These are phyloP conservation scores for Inosperma sp. DNA, from an alignment of 768 basidiomycete species.

Conservation along the genomic window DNA sequence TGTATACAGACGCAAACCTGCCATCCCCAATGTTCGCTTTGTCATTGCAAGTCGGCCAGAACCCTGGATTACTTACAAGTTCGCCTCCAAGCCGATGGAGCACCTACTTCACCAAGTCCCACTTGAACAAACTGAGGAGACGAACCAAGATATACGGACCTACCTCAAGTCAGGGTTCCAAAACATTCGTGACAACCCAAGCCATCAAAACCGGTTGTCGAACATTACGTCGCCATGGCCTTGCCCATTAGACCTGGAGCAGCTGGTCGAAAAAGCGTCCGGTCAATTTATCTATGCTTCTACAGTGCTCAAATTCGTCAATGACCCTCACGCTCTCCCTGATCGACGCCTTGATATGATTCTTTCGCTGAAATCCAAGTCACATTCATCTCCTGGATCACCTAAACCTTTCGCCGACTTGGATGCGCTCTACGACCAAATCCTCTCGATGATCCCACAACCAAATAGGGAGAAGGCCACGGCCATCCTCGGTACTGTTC, in stretches of 20 bases:
- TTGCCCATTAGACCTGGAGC: slow-evolving; percentile 12
- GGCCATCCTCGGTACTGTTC: neutral
- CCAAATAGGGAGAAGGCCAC: neutral
- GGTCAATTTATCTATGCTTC: slow-evolving; percentile 24
- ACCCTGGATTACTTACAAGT: slow-evolving; percentile 8
- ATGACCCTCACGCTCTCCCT: neutral
- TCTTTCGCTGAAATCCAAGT: neutral
- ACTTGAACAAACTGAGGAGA: slow-evolving; percentile 1
- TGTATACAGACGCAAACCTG: neutral
- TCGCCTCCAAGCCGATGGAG: neutral
- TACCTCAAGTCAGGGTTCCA: slow-evolving; percentile 9
- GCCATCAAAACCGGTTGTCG: neutral
- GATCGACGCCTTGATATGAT: neutral
- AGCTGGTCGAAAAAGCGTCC: slow-evolving; percentile 12
- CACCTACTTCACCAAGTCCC: neutral
- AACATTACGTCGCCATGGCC: neutral
- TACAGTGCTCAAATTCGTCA: slow-evolving; percentile 16
- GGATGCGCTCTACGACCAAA: neutral
- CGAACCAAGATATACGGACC: slow-evolving; percentile 8
- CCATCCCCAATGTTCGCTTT: slow-evolving; percentile 11
- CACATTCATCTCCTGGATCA: neutral
- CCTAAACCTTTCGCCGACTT: neutral
- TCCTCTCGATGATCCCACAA: neutral
- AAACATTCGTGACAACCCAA: slow-evolving; percentile 4
- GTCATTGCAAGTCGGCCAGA: slow-evolving; percentile 20